A percentile compares a stretch with the other conserved stretches of the same genome.
Conservation (phyloP, 2,329 filamentous ascomycete genomes). For the Cryphonectria parasitica region DNA sequence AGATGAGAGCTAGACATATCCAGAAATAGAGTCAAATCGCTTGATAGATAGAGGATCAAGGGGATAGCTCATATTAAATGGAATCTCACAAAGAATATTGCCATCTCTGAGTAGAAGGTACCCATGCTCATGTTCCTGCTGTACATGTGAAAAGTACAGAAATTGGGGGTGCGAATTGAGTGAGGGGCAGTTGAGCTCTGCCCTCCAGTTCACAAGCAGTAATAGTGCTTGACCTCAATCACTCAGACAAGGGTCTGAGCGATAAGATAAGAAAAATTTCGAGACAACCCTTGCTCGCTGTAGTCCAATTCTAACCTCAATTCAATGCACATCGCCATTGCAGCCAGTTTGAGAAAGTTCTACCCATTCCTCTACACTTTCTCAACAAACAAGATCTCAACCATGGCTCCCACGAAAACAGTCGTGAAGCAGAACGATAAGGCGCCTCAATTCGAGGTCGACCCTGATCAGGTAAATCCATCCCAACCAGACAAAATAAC, state of each 20-base stretch:
- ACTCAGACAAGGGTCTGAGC: conserved; percentile 8
- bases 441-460: conserved; percentile 38
- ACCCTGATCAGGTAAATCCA: conserved; percentile 40
- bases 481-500: neutral
- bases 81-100: neutral
- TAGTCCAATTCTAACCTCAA: neutral
- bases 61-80: neutral
- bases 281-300: neutral
- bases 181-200: neutral
- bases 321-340: neutral
- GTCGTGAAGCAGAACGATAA: conserved; percentile 39
- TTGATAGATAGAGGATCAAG: neutral
- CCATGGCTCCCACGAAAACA: conserved; percentile 42
- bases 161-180: neutral
- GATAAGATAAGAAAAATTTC: conserved; percentile 30
- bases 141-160: neutral
- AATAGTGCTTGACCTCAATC: neutral
- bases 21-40: neutral
- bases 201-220: neutral
- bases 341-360: conserved; percentile 5
- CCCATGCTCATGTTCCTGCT: neutral
- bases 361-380: neutral
- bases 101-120: neutral
- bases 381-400: conserved; percentile 14
- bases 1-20: conserved; percentile 7